Evolutionary conservation across 768 basidiomycete genomes (phyloP).

Genomic region (Mycena sanguinolenta): DNA sequence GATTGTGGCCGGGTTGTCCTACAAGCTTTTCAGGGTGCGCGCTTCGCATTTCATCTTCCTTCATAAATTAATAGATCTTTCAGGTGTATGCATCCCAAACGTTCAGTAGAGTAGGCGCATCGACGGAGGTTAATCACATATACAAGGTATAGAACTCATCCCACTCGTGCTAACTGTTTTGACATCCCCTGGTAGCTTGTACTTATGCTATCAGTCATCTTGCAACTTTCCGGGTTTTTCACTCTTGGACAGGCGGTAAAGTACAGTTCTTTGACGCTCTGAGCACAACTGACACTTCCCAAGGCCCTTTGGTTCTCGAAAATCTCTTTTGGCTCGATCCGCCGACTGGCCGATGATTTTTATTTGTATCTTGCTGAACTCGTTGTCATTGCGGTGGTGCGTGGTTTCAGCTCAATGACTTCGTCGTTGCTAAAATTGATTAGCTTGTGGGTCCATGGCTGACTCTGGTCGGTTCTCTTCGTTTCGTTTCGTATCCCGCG

Average conservation of each 20-base stretch:
- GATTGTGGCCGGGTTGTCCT: slow-evolving; percentile 53
- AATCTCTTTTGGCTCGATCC: slow-evolving; percentile 52
- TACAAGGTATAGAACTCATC: slow-evolving; percentile 56
- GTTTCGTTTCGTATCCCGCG: too few species aligned
- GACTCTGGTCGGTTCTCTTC: slow-evolving; percentile 35
- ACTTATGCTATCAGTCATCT: slow-evolving; percentile 61
- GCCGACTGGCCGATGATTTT: slow-evolving; percentile 49
- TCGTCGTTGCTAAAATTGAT: not conserved
- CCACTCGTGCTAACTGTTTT: not conserved
- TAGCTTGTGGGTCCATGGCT: slow-evolving; percentile 64
- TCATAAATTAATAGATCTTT: not conserved
- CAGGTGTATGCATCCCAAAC: slow-evolving; percentile 61
- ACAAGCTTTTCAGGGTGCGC: slow-evolving; percentile 58
- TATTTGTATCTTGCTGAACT: slow-evolving; percentile 58
- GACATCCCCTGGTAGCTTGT: slow-evolving; percentile 51
- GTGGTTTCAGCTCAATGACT: slow-evolving; percentile 30
- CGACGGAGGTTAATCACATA: slow-evolving; percentile 56
- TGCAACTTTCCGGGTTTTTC: slow-evolving; percentile 66
- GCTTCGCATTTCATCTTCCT: not conserved
- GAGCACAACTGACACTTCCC: not conserved
- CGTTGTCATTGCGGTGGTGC: slow-evolving; percentile 54
- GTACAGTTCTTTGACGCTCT: not conserved
- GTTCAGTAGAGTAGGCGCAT: slow-evolving; percentile 65
- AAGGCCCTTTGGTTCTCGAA: slow-evolving; percentile 64
- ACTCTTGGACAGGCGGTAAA: slow-evolving; percentile 53